These are phyloP conservation scores for Umbelopsis isabellina DNA, from an alignment of 192 early-diverging fungal genomes.

Conservation along the genomic window DNA sequence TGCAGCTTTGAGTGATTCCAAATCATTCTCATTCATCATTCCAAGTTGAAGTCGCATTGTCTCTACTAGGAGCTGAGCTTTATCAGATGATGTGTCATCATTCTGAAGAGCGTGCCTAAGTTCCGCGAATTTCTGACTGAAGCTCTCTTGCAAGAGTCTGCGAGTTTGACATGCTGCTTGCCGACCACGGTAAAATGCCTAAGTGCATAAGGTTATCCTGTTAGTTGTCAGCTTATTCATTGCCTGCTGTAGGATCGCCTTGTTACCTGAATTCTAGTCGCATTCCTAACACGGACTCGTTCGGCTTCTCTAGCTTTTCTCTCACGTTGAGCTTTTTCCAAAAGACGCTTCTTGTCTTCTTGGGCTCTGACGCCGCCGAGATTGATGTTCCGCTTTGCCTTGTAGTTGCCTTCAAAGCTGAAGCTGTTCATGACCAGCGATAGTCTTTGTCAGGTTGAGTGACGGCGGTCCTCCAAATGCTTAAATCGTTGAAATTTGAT, in stretches of 20 bases:
- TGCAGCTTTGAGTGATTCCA: not conserved
- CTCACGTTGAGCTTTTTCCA: slow-evolving; percentile 74
- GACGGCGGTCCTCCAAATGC: not conserved
- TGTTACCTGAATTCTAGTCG: slow-evolving; percentile 66
- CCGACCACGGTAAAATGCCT: slow-evolving; percentile 67
- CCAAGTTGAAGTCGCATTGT: not conserved
- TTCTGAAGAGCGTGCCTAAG: not conserved
- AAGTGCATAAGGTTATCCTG: not conserved
- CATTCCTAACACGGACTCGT: slow-evolving; percentile 56
- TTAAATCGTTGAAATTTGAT: not conserved
- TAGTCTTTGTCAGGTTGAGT: slow-evolving; percentile 3
- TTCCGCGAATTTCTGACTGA: not conserved
- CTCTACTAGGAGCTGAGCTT: not conserved
- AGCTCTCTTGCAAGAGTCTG: not conserved
- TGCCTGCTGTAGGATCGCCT: not conserved
- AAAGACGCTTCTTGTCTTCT: slow-evolving; percentile 67
- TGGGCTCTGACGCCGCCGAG: slow-evolving; percentile 75
- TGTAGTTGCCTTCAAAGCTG: slow-evolving; percentile 84
- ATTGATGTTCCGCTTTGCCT: slow-evolving; percentile 74
- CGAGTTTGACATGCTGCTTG: slow-evolving; percentile 30
- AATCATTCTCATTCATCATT: slow-evolving; percentile 1
- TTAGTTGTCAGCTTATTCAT: not conserved
- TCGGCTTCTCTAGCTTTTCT: slow-evolving; percentile 74
- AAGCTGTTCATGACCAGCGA: slow-evolving; percentile 46
- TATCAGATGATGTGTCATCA: not conserved